These are phyloP conservation scores for Triangularia verruculosa DNA, from an alignment of 2,329 filamentous ascomycete species.

Conservation along the genomic window DNA sequence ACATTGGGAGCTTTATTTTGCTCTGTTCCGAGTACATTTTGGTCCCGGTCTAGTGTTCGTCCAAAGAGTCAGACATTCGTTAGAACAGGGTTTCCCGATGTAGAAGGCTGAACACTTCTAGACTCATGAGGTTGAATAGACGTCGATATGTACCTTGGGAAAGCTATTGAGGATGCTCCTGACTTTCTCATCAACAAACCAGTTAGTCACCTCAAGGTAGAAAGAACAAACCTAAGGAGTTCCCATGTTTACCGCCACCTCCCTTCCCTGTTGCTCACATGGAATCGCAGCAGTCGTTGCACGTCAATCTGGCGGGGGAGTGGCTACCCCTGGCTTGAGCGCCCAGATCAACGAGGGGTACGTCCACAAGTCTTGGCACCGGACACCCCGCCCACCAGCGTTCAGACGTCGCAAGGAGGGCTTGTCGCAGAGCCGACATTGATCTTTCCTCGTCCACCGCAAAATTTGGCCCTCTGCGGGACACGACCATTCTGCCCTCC, in stretches of 20 bases:
- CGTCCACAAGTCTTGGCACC: not conserved
- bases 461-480: slow-evolving; percentile 18
- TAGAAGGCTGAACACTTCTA: too few relatives aligned
- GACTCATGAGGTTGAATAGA: too few relatives aligned
- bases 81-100: too few relatives aligned
- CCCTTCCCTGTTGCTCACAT: not conserved
- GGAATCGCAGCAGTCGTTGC: not conserved
- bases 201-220: not conserved
- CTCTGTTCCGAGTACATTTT: not conserved
- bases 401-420: not conserved
- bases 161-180: too few relatives aligned
- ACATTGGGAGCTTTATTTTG: not conserved
- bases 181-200: not conserved
- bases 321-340: not conserved
- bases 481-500: slow-evolving; percentile 19
- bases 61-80: not conserved
- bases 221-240: not conserved
- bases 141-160: too few relatives aligned
- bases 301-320: not conserved
- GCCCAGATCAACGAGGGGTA: not conserved
- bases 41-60: not conserved
- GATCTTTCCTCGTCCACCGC: slow-evolving; percentile 20
- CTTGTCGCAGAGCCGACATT: slow-evolving; percentile 14
- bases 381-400: not conserved
- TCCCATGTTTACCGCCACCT: not conserved